Percentiles rank a stretch among this genome's conserved stretches.
Conservation (phyloP, 805 yeast genomes). For the Starmerella tilneyi region DNA sequence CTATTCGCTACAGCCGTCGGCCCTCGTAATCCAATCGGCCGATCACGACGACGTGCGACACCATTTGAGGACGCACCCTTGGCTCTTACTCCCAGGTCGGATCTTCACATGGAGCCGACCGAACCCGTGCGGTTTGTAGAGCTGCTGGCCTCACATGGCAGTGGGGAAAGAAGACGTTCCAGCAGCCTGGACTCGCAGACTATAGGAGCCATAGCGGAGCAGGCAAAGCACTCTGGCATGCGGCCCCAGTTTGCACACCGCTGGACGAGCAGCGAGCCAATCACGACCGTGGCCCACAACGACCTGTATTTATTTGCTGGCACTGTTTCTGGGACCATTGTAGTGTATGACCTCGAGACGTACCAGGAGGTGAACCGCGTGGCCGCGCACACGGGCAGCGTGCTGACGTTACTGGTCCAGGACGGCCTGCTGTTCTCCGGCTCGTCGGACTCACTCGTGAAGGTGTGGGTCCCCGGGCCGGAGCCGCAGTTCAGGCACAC, state of each 20-base stretch:
- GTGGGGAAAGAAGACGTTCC: not conserved
- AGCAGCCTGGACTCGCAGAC: not conserved
- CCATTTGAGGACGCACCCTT: too few relatives aligned
- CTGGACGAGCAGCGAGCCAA: conserved; percentile 67
- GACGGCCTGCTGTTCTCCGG: conserved; percentile 64
- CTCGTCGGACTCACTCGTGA: conserved; percentile 80
- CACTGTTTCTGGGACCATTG: conserved; percentile 72
- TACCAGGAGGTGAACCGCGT: conserved; percentile 47
- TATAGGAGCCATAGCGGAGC: not conserved
- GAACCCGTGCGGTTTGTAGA: conserved; percentile 14
- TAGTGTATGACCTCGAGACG: conserved; percentile 56
- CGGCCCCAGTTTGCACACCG: conserved; percentile 42
- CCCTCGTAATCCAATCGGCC: too few relatives aligned
- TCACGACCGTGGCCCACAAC: conserved; percentile 44
- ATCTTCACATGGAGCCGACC: conserved; percentile 13
- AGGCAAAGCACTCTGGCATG: not conserved
- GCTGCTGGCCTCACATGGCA: conserved; percentile 6
- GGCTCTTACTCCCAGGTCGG: not conserved
- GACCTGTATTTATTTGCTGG: conserved; percentile 58
- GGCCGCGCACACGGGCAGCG: conserved; percentile 62
- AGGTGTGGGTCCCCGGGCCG: conserved; percentile 50
- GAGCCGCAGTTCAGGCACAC: conserved; percentile 43
- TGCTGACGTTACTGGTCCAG: conserved; percentile 46
- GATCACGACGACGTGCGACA: too few relatives aligned
- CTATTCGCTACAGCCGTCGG: too few relatives aligned